Conservation (phyloP, 2,329 filamentous ascomycete species). For the Beauveria asiatica region DNA sequence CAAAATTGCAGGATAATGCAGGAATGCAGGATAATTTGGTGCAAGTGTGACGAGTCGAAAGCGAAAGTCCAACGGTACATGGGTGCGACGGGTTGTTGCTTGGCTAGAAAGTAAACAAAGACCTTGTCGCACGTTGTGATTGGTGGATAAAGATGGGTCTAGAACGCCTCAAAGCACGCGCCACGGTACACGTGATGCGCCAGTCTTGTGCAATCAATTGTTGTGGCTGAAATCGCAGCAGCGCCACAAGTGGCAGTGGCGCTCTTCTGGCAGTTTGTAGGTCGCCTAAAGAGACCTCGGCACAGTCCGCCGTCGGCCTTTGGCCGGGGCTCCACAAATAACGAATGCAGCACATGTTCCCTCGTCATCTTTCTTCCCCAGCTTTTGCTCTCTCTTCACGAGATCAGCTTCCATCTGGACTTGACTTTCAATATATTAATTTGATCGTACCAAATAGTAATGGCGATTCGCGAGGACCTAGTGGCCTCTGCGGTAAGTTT, state of each 20-base stretch:
- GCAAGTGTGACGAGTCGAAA: slow-evolving; percentile 13
- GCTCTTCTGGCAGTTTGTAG: too few species aligned
- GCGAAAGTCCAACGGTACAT: slow-evolving; percentile 2
- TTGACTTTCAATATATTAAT: background rate
- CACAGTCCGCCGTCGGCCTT: slow-evolving; percentile 19
- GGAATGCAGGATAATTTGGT: background rate
- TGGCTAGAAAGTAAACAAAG: slow-evolving; percentile 36
- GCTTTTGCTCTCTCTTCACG: background rate
- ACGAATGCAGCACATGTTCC: slow-evolving; percentile 23
- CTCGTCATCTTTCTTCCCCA: slow-evolving; percentile 14
- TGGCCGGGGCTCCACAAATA: slow-evolving; percentile 18
- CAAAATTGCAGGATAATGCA: background rate
- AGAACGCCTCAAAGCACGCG: background rate
- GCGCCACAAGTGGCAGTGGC: too few species aligned
- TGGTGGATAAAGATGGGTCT: background rate
- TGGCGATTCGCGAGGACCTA: slow-evolving; percentile 89
- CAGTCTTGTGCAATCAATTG: background rate
- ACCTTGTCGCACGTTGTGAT: slow-evolving; percentile 10
- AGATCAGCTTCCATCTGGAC: slow-evolving; percentile 9
- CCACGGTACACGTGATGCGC: slow-evolving; percentile 20
- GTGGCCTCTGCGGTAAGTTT: slow-evolving; percentile 66
- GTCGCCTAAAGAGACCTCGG: slow-evolving; percentile 17
- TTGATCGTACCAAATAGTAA: slow-evolving; percentile 28
- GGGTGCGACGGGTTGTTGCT: slow-evolving; percentile 24
- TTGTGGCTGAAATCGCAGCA: too few species aligned